Evolutionary conservation across 2,329 filamentous ascomycete genomes (phyloP).

Genomic region (Penicillium polonicum): DNA sequence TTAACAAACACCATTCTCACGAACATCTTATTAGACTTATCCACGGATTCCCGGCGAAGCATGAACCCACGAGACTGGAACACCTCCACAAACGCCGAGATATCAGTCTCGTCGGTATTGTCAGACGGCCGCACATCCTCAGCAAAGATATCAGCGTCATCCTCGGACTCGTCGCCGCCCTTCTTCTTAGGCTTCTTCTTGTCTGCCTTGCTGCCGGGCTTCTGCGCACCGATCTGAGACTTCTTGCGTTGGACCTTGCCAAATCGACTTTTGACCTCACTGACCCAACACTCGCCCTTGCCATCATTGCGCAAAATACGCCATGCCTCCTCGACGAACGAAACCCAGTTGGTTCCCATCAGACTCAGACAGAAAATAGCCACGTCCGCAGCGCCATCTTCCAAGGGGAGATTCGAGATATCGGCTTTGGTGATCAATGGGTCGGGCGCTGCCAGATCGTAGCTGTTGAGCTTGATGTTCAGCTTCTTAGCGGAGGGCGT

Average conservation of each 20-base stretch:
- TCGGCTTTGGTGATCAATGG: slow-evolving; percentile 82
- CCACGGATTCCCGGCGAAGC: slow-evolving; percentile 70
- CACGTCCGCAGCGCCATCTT: slow-evolving; percentile 74
- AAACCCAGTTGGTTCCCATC: slow-evolving; percentile 98
- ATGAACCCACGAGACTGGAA: slow-evolving; percentile 78
- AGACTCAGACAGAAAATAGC: slow-evolving; percentile 93
- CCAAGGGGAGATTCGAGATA: slow-evolving; percentile 77
- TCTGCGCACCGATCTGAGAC: slow-evolving; percentile 39
- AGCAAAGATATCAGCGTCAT: slow-evolving; percentile 55
- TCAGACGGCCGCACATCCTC: slow-evolving; percentile 53
- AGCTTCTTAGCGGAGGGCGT: slow-evolving; percentile 61
- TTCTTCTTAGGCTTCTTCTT: slow-evolving; percentile 48
- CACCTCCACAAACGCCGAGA: slow-evolving; percentile 81
- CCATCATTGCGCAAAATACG: slow-evolving; percentile 85
- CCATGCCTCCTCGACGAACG: slow-evolving; percentile 94
- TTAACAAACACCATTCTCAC: slow-evolving; percentile 96
- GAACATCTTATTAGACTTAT: slow-evolving; percentile 96
- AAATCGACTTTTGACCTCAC: slow-evolving; percentile 95
- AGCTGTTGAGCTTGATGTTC: slow-evolving; percentile 74
- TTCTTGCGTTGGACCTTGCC: slow-evolving; percentile 55
- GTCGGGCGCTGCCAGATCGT: slow-evolving; percentile 77
- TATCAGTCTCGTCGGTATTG: slow-evolving; percentile 73
- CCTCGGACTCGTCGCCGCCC: slow-evolving; percentile 46
- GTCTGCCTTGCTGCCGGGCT: slow-evolving; percentile 42
- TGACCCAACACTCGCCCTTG: slow-evolving; percentile 84